These are phyloP conservation scores for Phytophthora uliginosa DNA, from an alignment of 352 stramenopile species.

Conservation along the genomic window DNA sequence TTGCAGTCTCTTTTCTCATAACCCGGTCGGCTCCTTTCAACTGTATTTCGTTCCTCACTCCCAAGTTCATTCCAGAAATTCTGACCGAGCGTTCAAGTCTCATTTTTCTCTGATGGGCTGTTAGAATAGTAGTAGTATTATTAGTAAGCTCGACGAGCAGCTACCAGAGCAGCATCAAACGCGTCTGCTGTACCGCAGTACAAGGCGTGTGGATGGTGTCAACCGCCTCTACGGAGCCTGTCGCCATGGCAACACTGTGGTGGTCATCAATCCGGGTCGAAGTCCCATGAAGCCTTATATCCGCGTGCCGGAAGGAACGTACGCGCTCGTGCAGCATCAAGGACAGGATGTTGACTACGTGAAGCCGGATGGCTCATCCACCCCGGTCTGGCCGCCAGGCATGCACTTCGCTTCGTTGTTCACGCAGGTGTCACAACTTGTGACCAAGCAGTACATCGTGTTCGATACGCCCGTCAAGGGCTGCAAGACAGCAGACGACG, in stretches of 20 bases:
- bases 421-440: conserved; percentile 82
- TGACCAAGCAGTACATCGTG: conserved; percentile 90
- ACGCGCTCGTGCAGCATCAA: conserved; percentile 4
- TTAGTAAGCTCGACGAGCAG: not conserved
- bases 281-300: conserved; percentile 3
- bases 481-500: conserved; percentile 88
- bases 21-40: not conserved
- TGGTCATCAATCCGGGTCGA: conserved; percentile 3
- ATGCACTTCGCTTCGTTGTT: conserved; percentile 75
- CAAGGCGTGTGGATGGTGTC: conserved; percentile 1
- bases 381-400: conserved; percentile 70
- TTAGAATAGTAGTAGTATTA: conserved; percentile 6
- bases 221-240: conserved; percentile 4
- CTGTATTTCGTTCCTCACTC: not conserved
- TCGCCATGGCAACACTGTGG: conserved; percentile 4
- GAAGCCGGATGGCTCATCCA: conserved; percentile 38
- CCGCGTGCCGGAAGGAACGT: conserved; percentile 3
- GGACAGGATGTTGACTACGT: conserved; percentile 3
- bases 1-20: not conserved
- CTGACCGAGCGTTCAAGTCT: not conserved
- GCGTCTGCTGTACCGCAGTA: conserved; percentile 6
- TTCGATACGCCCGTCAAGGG: conserved; percentile 88
- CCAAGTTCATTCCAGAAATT: not conserved
- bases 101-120: conserved; percentile 7
- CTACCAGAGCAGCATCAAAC: conserved; percentile 43